These are phyloP conservation scores for Filobasidium uniguttulatum DNA, from an alignment of 1,284 basidiomycete species.

Conservation along the genomic window DNA sequence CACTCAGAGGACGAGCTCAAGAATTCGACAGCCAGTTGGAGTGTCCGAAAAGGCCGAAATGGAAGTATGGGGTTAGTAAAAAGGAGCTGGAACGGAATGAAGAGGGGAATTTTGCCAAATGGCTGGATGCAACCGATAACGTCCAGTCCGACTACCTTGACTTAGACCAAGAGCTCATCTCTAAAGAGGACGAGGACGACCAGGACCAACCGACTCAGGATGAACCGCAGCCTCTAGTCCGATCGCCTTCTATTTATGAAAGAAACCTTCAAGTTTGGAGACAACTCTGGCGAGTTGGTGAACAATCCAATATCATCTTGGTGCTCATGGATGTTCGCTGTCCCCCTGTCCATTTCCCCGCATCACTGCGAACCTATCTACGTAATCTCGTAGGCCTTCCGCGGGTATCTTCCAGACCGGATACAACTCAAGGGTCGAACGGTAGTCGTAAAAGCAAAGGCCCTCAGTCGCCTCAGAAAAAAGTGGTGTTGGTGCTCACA, in stretches of 20 bases:
- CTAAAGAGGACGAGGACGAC: conserved; percentile 34
- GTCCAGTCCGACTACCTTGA: conserved; percentile 42
- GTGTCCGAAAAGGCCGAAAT: conserved; percentile 64
- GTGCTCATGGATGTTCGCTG: conserved; percentile 76
- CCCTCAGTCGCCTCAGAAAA: conserved; percentile 28
- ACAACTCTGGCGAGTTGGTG: conserved; percentile 79
- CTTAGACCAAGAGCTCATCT: conserved; percentile 30
- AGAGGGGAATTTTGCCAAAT: conserved; percentile 59
- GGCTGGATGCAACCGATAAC: conserved; percentile 52
- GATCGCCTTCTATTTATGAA: conserved; percentile 56
- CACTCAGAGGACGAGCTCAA: conserved; percentile 16
- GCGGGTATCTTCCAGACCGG: background rate
- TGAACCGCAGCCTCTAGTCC: conserved; percentile 7
- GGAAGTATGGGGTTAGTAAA: conserved; percentile 68
- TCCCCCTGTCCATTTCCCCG: conserved; percentile 49
- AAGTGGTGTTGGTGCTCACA: conserved; percentile 65
- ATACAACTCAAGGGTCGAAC: background rate
- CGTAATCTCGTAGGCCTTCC: conserved; percentile 8
- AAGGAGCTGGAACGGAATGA: conserved; percentile 76
- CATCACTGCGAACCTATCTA: conserved; percentile 41
- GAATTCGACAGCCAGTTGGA: conserved; percentile 33
- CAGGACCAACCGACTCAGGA: conserved; percentile 26
- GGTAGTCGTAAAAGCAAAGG: conserved; percentile 13
- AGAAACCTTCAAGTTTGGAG: conserved; percentile 84
- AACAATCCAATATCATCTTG: conserved; percentile 70